phyloP scores from a whole-genome alignment of 148 eudicot genomes.

The Tetragonia tetragonoides region DNA sequence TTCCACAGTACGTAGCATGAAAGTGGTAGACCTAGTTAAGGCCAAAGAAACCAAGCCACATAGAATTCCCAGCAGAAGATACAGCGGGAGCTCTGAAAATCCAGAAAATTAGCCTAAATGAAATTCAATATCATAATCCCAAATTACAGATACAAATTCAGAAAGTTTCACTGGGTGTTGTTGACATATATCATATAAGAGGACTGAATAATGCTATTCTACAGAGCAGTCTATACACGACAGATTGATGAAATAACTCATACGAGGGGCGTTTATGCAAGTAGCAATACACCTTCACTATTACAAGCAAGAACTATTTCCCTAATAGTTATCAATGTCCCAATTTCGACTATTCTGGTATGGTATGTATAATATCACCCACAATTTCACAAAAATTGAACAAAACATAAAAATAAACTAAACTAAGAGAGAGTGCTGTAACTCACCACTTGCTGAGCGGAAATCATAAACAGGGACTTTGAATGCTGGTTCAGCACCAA shows the following conservation, averaged over 20 bases:
- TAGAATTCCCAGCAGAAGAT: constrained; percentile 79
- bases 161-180: background rate
- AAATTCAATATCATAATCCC: constrained; percentile 9
- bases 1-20: constrained; percentile 51
- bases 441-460: constrained; percentile 78
- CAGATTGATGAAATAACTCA: background rate
- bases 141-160: background rate
- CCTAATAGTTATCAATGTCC: background rate
- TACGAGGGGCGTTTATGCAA: background rate
- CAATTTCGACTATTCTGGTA: background rate
- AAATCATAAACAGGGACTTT: constrained; percentile 84
- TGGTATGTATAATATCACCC: background rate
- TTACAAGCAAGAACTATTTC: background rate
- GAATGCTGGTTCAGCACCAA: constrained; percentile 92
- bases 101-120: constrained; percentile 25
- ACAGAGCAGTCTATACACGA: background rate
- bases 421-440: too few relatives aligned
- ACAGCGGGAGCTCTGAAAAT: constrained; percentile 83
- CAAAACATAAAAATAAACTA: background rate
- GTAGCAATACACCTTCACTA: background rate
- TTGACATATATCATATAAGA: background rate
- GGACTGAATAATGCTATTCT: background rate
- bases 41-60: constrained; percentile 83
- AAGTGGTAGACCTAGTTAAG: constrained; percentile 69
- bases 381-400: background rate